A percentile compares a stretch with the other conserved stretches of the same genome.
These are phyloP conservation scores for Cladophialophora immunda DNA, from an alignment of 2,329 filamentous ascomycete species.

Conservation along the genomic window DNA sequence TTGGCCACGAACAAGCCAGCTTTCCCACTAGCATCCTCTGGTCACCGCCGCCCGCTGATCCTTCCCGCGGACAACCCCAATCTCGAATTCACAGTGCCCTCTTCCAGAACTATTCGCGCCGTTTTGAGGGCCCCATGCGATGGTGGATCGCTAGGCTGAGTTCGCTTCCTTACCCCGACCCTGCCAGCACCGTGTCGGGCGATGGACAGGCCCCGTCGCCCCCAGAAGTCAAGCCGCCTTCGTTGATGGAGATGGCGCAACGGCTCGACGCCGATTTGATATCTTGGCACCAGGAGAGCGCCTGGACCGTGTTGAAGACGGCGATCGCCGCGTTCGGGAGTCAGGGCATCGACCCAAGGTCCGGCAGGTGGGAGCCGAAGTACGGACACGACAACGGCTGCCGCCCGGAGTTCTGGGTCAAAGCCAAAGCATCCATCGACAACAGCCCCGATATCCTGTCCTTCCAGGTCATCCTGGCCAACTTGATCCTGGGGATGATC, in stretches of 20 bases:
- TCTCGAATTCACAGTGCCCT: not conserved
- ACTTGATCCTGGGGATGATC: not conserved
- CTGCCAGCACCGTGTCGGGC: not conserved
- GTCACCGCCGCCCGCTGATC: not conserved
- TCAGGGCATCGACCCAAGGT: not conserved
- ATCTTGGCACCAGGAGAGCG: not conserved
- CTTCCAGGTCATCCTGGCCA: not conserved
- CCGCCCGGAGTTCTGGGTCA: not conserved
- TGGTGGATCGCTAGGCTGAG: not conserved
- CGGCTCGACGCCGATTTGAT: not conserved
- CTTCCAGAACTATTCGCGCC: not conserved
- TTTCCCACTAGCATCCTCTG: not conserved
- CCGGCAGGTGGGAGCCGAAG: not conserved
- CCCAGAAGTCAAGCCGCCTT: not conserved
- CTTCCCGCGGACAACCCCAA: not conserved
- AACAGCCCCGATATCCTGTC: not conserved
- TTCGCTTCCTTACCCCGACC: not conserved
- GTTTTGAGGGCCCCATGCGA: not conserved
- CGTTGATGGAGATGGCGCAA: not conserved
- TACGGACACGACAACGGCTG: not conserved
- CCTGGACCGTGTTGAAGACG: not conserved
- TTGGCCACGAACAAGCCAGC: not conserved
- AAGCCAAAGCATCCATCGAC: not conserved
- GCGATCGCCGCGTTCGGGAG: not conserved
- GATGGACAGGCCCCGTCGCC: not conserved